Base-by-base conservation (phyloP, 2,329 filamentous ascomycete species). In the Paecilomyces dactylethromorphus region DNA sequence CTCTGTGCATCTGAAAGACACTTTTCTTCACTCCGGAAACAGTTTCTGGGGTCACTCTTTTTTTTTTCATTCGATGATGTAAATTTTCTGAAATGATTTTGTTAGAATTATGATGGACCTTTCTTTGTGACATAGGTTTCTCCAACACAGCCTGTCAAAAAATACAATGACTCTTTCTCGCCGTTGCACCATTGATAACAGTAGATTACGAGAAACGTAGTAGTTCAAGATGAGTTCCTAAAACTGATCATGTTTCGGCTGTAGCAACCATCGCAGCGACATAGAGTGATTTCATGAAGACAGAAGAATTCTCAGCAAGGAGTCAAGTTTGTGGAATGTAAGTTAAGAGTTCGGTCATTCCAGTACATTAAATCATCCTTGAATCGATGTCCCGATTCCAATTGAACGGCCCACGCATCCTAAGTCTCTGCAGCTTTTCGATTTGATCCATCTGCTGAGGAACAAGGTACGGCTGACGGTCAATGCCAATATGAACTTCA, bases 401-500 rank as follows among this genome's bases (percentile, higher is more conserved):
- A n/a, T 45, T n/a, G 3, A 18, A 7, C 18, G 18, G 7, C n/a
- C 33, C 4, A 10, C 33, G 18, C 15, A 15, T 35, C 56, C 8
- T 26, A 3, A 53, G 33, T 35, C 50, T n/a, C 13, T 12, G 15
- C 18, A 24, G n/a, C 21, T 15, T 39, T n/a, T n/a, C 26, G 18
- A 33, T 1, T 5, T 57, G 10, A n/a, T 22, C 3, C 1, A 45
- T 22, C 4, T 35, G 10, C 26, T 21, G 32, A 3, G 54, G 54
- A 45, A 56, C 11, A 0, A 82, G 75, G 56, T 78, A 77, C 0
- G 79, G 78, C 24, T 78, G 73, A 24, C 74, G 66, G 33, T 86
- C 83, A 51, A 86, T 79, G 0, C 84, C 84, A 0, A 82, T 60
- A 58, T 84, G 80, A 0, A 71, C 67, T 7, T 71, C 71, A 0